Percentiles rank a stretch among this genome's conserved stretches.
phyloP scores from a whole-genome alignment of 352 stramenopile genomes.

The Phytophthora syringae region DNA sequence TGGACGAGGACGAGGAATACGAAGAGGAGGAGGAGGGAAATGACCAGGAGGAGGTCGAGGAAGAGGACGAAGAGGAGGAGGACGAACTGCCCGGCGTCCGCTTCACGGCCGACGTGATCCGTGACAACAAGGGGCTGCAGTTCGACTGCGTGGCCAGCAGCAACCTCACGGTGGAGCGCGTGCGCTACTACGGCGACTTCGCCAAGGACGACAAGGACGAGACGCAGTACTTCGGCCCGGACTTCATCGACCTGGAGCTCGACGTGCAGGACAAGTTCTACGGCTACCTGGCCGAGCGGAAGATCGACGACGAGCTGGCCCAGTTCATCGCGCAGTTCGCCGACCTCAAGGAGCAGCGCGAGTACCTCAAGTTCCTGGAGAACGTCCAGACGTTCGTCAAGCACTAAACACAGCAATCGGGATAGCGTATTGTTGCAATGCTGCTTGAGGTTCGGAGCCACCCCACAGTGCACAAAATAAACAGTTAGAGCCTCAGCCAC shows the following conservation, averaged over 20 bases:
- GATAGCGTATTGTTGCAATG: slow-evolving; percentile 14
- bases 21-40: slow-evolving; percentile 50
- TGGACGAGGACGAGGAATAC: slow-evolving; percentile 69
- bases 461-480: slow-evolving; percentile 23
- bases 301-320: slow-evolving; percentile 86
- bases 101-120: slow-evolving; percentile 77
- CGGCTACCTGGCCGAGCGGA: slow-evolving; percentile 74
- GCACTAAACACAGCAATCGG: slow-evolving; percentile 51
- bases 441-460: slow-evolving; percentile 14
- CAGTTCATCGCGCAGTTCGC: slow-evolving; percentile 87
- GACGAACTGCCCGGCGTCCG: slow-evolving; percentile 80
- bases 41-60: slow-evolving; percentile 43
- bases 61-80: slow-evolving; percentile 66
- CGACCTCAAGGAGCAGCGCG: slow-evolving; percentile 87
- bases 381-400: slow-evolving; percentile 72
- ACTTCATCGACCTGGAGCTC: slow-evolving; percentile 86
- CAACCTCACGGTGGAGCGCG: slow-evolving; percentile 81
- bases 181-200: slow-evolving; percentile 73
- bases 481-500: slow-evolving; percentile 25
- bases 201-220: slow-evolving; percentile 63
- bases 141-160: slow-evolving; percentile 85
- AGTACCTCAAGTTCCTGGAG: slow-evolving; percentile 85
- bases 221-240: slow-evolving; percentile 75
- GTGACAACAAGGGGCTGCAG: slow-evolving; percentile 76
- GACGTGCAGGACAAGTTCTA: slow-evolving; percentile 87